A percentile compares a stretch with the other conserved stretches of the same genome.
These are phyloP conservation scores for Patellaria atrata DNA, from an alignment of 495 filamentous ascomycete species.

Conservation along the genomic window DNA sequence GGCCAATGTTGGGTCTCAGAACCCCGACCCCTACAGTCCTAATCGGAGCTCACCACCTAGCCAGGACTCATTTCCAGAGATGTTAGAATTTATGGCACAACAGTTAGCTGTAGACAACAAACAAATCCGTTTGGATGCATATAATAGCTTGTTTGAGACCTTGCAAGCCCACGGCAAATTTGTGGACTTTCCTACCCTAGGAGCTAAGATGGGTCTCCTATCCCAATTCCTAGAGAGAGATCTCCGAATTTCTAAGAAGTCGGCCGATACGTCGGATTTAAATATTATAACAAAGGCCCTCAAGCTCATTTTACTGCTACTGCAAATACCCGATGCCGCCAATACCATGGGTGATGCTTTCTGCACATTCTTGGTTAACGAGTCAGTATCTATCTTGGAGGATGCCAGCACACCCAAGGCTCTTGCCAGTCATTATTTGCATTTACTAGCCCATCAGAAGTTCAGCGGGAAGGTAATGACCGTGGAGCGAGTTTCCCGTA, in stretches of 20 bases:
- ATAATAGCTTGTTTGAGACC: constrained; percentile 60
- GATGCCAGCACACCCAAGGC: constrained; percentile 56
- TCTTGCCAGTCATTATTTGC: constrained; percentile 60
- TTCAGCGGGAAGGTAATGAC: constrained; percentile 65
- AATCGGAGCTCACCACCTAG: constrained; percentile 25
- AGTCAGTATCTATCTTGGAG: constrained; percentile 54
- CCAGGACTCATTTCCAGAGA: constrained; percentile 42
- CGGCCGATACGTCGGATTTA: constrained; percentile 38
- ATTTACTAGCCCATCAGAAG: constrained; percentile 59
- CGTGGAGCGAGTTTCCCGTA: constrained; percentile 43
- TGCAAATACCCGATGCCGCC: constrained; percentile 51
- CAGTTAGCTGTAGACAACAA: constrained; percentile 59
- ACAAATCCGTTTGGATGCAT: constrained; percentile 66
- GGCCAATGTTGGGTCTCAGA: constrained; percentile 25
- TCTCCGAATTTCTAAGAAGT: constrained; percentile 27
- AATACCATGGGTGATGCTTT: constrained; percentile 59
- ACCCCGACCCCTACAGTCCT: constrained; percentile 11
- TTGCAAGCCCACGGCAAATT: constrained; percentile 55
- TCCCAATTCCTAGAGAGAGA: constrained; percentile 71
- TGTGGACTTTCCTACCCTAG: constrained; percentile 51
- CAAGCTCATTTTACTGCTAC: constrained; percentile 55
- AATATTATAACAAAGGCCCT: constrained; percentile 61
- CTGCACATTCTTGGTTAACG: constrained; percentile 61
- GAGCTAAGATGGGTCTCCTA: constrained; percentile 58
- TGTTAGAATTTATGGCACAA: constrained; percentile 71